Evolutionary conservation across 2,329 filamentous ascomycete genomes (phyloP).

Genomic region (Trichoderma lentiforme): DNA sequence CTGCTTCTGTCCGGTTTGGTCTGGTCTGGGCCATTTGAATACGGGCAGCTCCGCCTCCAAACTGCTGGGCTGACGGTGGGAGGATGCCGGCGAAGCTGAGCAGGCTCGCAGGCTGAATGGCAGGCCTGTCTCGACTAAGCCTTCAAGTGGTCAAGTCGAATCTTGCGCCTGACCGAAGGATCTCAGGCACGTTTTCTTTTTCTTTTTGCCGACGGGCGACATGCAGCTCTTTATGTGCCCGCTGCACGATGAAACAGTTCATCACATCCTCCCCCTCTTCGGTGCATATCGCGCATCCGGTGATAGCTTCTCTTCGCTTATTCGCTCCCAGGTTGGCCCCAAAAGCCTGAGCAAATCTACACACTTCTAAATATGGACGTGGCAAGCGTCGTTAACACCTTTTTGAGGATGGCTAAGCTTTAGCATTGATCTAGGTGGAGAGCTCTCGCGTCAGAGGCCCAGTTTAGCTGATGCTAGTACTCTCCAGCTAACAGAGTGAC

Average conservation of each 20-base stretch:
- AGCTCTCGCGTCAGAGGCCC: slow-evolving; percentile 3
- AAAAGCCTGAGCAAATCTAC: not conserved
- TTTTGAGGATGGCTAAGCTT: not conserved
- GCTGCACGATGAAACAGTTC: slow-evolving; percentile 15
- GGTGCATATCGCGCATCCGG: slow-evolving; percentile 2
- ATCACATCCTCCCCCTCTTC: not conserved
- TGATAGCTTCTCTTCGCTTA: slow-evolving; percentile 7
- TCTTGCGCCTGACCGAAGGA: not conserved
- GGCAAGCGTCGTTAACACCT: not conserved
- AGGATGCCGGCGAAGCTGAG: not conserved
- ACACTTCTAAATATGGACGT: slow-evolving; percentile 4
- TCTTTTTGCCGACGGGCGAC: not conserved
- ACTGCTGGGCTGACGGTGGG: not conserved
- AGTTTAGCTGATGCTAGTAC: not conserved
- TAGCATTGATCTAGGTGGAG: slow-evolving; percentile 9
- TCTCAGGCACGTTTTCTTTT: not conserved
- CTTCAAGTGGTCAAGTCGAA: not conserved
- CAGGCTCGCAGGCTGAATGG: not conserved
- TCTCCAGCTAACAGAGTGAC: slow-evolving; percentile 1
- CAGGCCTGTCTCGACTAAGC: not conserved
- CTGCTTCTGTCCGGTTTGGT: not conserved
- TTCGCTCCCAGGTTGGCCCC: slow-evolving; percentile 5
- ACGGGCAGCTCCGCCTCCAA: not conserved
- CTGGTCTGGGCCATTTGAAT: not conserved
- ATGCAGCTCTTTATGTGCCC: slow-evolving; percentile 10